Base-by-base conservation (phyloP, 2,329 filamentous ascomycete genomes). In the Monilinia laxa region DNA sequence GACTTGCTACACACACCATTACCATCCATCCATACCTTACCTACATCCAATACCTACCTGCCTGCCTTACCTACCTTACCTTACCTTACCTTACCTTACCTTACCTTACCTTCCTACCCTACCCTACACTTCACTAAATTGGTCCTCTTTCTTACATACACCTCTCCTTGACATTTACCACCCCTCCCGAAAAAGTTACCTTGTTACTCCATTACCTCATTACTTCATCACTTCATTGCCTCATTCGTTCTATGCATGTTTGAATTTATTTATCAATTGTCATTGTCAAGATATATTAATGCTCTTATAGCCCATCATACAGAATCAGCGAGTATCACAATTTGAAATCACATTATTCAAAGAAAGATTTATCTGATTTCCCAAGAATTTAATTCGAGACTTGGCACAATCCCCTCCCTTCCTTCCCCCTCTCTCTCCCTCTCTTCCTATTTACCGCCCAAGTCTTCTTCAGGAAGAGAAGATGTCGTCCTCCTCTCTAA, bases 401-500 rank as follows among this genome's bases (percentile, higher is more conserved):
- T 18, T 60, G 38, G 55, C 35, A 40, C 23, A 10, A 28, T 23
- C 35, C 47, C 47, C 47, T 23, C 56, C 56, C 57, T 38, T 25
- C 25, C 28, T 14, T 23, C 14, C 11, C 42, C 35, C 51, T 42
- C 31, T 35, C 31, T 35, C 31, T 35, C 31, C 25, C 28, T 40
- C 40, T 59, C 47, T 10, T n/a, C 23, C n/a, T n/a, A 11, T 53
- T 47, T 35, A 18, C 49, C 31, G 47, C 45, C 35, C 53, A 59
- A 38, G 31, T 53, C 45, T 47, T 45, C 20, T 60, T 18, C 10
- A 53, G 51, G 54, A 35, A 42, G 49, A 53, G 58, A 67, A 25
- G 42, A 68, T 77, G 76, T 76, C 75, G 60, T 70, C 74, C 38
- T 69, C 72, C 40, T 70, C 73, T 59, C 70, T 69, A 62, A 72